Base-by-base conservation (phyloP, 306 rosid genomes). In the Casuarina equisetifolia region DNA sequence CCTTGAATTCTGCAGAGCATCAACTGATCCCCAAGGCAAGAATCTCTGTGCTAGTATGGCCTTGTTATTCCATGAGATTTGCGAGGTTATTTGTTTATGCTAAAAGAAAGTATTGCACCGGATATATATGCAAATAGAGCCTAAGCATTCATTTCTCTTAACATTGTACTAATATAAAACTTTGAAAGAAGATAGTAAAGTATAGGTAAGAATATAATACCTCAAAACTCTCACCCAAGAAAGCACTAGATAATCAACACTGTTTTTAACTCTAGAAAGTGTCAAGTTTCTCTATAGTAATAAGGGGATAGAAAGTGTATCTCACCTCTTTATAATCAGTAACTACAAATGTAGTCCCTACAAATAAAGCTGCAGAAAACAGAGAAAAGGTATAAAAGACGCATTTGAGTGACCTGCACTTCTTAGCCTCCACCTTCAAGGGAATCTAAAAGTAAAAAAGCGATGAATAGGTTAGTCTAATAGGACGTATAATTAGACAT, bases 271-370 rank as follows among this genome's bases (percentile, higher is more conserved):
- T 0, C 8, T 38, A 11, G 40, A 13, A 9, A 69, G 45, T 3
- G 45, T 15, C 13, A 25, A 61, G 11, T 48, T 58, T 7, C 19
- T 39, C 35, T 10, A 6, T 16, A 20, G 5, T 13, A 12, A 55
- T 6, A 15, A 55, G 1, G 69, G 43, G 9, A 9, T 3, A 9
- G 50, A 17, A 13, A 49, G 66, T 11, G 1, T 42, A 40, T 51
- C 10, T 3, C 75, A 83, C 87, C 87, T 75, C 85, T 80, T 77
- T 86, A 72, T 77, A 52, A 51, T 83, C 83, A 11, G 74, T 52
- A 36, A 83, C 63, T 57, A 75, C 40, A 66, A 78, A 55, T 19
- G 71, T 75, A 77, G 83, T 80, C 49, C 87, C 73, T 42, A 59
- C 39, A 57, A 83, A 58, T 76, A 85, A 82, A 78, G 63, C 77